Evolutionary conservation across 768 basidiomycete species (phyloP), one percentile per base, ranked within the genome.

Genomic region (Suillus variegatus): DNA sequence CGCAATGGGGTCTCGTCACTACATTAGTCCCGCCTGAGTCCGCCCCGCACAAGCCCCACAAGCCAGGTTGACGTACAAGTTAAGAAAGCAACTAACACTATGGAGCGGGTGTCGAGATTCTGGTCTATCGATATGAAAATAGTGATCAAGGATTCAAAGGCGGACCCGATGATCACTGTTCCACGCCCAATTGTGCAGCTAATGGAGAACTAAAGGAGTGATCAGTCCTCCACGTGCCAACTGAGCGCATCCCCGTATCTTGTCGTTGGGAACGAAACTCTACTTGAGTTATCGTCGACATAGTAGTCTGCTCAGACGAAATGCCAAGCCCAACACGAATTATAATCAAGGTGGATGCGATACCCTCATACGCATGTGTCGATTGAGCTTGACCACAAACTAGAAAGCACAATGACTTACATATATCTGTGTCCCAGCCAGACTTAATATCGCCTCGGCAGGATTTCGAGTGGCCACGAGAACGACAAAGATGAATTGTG

Each of bases 401-500:
- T 10, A 35, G 16, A 43, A 25, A 12, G 6, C 16, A 9, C 14
- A 13, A 56, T 8, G 8, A 70, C 72, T 61, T 51, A 78, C 76
- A 36, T 78, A 78, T 12, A 72, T 69, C 65, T 78, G 77, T 35
- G 70, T 69, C 35, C 76, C 71, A 1, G 73, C 62, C 10, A 70
- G 68, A 28, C 55, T 72, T 8, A 74, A 61, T 25, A 78, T 61
- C 6, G 63, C 71, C 62, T 75, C 70, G n/a, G 77, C 76, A 5
- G 74, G 73, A 62, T 76, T 71, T 38, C 49, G 51, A 4, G 70
- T 70, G 14, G 76, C 70, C 47, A 76, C 74, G 47, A 77, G 72
- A 32, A 76, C 64, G 40, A 77, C 73, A 22, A 77, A 74, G 20
- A 73, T 60, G 64, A 78, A 64, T 47, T 78, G 77, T 25, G 67